Conservation (phyloP, 768 basidiomycete species). For the Lentinula boryana region DNA sequence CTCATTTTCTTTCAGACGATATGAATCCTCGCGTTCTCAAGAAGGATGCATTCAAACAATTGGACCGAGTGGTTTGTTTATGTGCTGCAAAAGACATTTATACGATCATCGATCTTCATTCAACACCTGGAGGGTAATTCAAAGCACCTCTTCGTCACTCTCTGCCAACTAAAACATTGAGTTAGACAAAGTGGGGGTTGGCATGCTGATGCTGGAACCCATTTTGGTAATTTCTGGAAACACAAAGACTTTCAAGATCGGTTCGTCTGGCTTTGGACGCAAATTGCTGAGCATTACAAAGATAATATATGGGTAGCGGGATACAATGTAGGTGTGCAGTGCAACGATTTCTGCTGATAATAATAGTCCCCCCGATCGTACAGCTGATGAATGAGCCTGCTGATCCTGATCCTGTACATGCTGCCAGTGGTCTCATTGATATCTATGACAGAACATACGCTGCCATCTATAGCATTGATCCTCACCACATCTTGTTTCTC, state of each 20-base stretch:
- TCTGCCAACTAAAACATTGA: background rate
- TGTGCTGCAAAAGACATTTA: constrained; percentile 52
- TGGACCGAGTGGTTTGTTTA: constrained; percentile 49
- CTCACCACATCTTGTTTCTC: constrained; percentile 49
- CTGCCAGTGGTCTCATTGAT: constrained; percentile 32
- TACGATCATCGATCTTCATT: constrained; percentile 57
- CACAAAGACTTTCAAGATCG: constrained; percentile 63
- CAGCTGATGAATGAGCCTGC: constrained; percentile 49
- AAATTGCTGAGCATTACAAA: constrained; percentile 49
- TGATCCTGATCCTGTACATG: constrained; percentile 39
- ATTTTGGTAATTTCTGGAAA: constrained; percentile 46
- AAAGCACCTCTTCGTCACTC: constrained; percentile 47
- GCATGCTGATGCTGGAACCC: constrained; percentile 48
- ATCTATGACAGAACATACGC: constrained; percentile 47
- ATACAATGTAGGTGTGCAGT: constrained; percentile 34
- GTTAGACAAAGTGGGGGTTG: constrained; percentile 45
- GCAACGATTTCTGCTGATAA: background rate
- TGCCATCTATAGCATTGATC: constrained; percentile 48
- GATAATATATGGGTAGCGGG: constrained; percentile 57
- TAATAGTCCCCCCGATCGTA: constrained; percentile 12
- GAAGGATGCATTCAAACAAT: constrained; percentile 47
- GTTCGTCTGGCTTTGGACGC: constrained; percentile 47
- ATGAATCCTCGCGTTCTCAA: constrained; percentile 54
- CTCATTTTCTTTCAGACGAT: constrained; percentile 32
- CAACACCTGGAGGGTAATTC: constrained; percentile 32